Base-by-base conservation (phyloP, 306 rosid species). In the Cicer bijugum region DNA sequence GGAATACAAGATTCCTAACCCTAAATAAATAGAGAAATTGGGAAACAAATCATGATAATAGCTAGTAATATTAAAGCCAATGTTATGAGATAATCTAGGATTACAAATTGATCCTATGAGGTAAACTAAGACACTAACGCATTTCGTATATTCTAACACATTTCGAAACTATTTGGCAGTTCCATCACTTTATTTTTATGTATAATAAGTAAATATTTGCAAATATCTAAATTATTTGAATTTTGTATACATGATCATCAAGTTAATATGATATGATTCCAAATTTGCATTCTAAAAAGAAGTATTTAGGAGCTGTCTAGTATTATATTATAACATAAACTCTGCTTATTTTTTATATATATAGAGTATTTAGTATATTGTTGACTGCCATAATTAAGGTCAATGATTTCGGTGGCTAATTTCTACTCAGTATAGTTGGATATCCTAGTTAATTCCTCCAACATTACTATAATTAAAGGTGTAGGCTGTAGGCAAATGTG, bases 381-480 rank as follows among this genome's bases (percentile, higher is more conserved):
- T n/a, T 45, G 39, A 65, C 60, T 9, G 17, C 55, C 33, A 65
- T 53, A 64, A 64, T 12, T 52, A 45, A 67, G 61, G 16, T 67
- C 76, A 66, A 6, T 67, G 75, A 28, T 80, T 59, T 67, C 23
- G 67, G 44, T 43, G 58, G n/a, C 42, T 80, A 61, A 23, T 69
- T 51, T 53, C 47, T 68, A 44, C 53, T 55, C 46, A 44, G 74
- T 19, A 19, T 63, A 75, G 58, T 72, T 37, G 20, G 9, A 44
- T 78, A 64, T 72, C 63, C 61, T 79, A 63, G 20, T 44, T 53
- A 37, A 62, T 71, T 62, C 33, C 57, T 78, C 65, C 66, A 50
- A 55, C 47, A 44, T 60, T 40, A 48, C 57, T 59, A 60, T 61
- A 28, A 47, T 62, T 70, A 15, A 1, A 50, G 82, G 33, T 43